Conservation (phyloP, 1,284 basidiomycete species). For the Neonothopanus nambi region DNA sequence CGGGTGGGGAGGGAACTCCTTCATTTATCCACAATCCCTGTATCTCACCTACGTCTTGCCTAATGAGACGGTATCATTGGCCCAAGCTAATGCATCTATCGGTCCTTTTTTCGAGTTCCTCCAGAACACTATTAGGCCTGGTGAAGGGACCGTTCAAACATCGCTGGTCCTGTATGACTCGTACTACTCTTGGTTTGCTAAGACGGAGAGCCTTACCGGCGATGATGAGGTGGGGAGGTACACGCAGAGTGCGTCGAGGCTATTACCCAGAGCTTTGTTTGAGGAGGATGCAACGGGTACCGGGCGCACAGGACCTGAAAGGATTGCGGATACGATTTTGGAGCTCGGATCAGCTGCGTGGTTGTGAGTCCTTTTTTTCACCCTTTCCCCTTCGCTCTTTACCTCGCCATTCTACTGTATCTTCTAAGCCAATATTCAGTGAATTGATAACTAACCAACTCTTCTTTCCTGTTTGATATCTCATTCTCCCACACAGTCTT, state of each 20-base stretch:
- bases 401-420: not conserved
- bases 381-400: no score
- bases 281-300: no score
- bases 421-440: not conserved
- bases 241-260: slow-evolving; percentile 28
- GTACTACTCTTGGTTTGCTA: not conserved
- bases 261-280: slow-evolving; percentile 35
- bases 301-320: slow-evolving; percentile 21
- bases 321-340: slow-evolving; percentile 31
- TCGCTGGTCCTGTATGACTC: not conserved
- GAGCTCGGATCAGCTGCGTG: not conserved
- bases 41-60: slow-evolving; percentile 27
- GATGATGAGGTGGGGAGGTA: not conserved
- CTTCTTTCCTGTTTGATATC: slow-evolving; percentile 33
- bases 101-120: slow-evolving; percentile 31
- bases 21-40: slow-evolving; percentile 16
- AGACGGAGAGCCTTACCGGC: no score
- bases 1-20: slow-evolving; percentile 29
- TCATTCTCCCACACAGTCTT: no score
- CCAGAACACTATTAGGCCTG: slow-evolving; percentile 21
- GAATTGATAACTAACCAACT: not conserved
- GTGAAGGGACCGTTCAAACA: not conserved
- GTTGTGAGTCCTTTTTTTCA: no score
- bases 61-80: slow-evolving; percentile 33
- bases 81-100: slow-evolving; percentile 31